These are phyloP conservation scores for Erodium texanum DNA, from an alignment of 441 rosid genomes.

Conservation along the genomic window DNA sequence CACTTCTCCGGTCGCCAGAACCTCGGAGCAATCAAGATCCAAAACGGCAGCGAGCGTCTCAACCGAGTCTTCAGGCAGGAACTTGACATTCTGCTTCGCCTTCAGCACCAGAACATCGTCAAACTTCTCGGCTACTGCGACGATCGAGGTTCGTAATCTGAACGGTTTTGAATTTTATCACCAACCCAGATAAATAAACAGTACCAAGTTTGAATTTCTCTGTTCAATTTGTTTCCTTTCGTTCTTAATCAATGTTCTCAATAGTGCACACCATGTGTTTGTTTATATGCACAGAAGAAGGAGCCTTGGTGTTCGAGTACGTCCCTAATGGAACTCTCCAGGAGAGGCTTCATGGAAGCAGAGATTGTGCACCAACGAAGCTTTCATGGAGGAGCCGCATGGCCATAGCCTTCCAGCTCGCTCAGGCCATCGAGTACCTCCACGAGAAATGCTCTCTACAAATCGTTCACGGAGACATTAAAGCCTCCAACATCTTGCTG, in stretches of 20 bases:
- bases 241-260: too few species aligned
- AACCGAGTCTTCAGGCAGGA: conserved; percentile 54
- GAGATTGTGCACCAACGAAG: conserved; percentile 8
- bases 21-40: conserved; percentile 57
- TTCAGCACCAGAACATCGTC: conserved; percentile 57
- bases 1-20: conserved; percentile 26
- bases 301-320: conserved; percentile 60
- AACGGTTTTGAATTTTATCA: neutral
- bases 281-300: conserved; percentile 34
- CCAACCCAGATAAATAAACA: neutral
- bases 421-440: conserved; percentile 58
- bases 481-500: conserved; percentile 66
- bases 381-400: conserved; percentile 57
- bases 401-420: conserved; percentile 54
- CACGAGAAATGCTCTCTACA: conserved; percentile 64
- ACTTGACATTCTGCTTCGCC: conserved; percentile 53
- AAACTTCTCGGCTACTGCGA: conserved; percentile 66
- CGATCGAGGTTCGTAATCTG: conserved; percentile 34
- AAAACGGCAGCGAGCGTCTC: conserved; percentile 45
- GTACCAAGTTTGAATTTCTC: too few species aligned
- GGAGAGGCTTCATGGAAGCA: conserved; percentile 42
- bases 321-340: conserved; percentile 61
- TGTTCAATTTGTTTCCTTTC: too few species aligned
- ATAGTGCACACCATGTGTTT: conserved; percentile 4
- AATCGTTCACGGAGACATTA: conserved; percentile 70